These are phyloP conservation scores for Marchantia paleacea DNA, from an alignment of 225 moss, liverwort and hornwort species.

Conservation along the genomic window DNA sequence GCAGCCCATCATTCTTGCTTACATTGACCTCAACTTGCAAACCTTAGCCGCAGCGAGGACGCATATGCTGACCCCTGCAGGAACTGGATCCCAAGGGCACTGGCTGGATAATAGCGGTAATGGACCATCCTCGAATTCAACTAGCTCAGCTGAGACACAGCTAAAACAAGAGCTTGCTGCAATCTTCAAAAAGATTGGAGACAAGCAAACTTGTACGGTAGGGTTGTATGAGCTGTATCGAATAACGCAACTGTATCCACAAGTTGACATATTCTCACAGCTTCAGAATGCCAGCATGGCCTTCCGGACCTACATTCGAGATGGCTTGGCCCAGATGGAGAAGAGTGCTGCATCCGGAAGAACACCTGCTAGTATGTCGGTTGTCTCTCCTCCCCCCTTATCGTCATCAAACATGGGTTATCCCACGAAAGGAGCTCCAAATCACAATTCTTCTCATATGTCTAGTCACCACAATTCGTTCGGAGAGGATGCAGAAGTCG, in stretches of 20 bases:
- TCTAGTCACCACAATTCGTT: constrained; percentile 2
- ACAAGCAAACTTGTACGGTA: constrained; percentile 91
- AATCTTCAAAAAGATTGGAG: constrained; percentile 96
- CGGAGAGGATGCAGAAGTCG: constrained; percentile 30
- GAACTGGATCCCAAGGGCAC: constrained; percentile 38
- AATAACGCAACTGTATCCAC: constrained; percentile 94
- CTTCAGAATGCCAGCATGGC: constrained; percentile 98
- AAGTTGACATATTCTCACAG: constrained; percentile 98
- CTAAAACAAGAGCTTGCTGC: constrained; percentile 98
- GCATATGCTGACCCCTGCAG: constrained; percentile 41
- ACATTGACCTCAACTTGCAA: constrained; percentile 98
- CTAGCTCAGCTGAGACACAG: constrained; percentile 82
- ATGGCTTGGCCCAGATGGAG: constrained; percentile 97
- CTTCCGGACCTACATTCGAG: constrained; percentile 90
- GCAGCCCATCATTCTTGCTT: constrained; percentile 95
- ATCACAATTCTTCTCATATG: constrained; percentile 28
- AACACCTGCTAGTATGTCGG: constrained; percentile 71
- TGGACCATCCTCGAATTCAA: constrained; percentile 71
- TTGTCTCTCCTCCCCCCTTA: constrained; percentile 75
- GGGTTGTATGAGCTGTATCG: constrained; percentile 96
- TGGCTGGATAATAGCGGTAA: constrained; percentile 50
- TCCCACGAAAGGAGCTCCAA: constrained; percentile 38
- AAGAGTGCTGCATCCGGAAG: constrained; percentile 85
- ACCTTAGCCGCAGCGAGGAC: constrained; percentile 66
- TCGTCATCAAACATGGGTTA: constrained; percentile 41